Evolutionary conservation across 2,329 filamentous ascomycete species (phyloP).

Genomic region (Septoria linicola): DNA sequence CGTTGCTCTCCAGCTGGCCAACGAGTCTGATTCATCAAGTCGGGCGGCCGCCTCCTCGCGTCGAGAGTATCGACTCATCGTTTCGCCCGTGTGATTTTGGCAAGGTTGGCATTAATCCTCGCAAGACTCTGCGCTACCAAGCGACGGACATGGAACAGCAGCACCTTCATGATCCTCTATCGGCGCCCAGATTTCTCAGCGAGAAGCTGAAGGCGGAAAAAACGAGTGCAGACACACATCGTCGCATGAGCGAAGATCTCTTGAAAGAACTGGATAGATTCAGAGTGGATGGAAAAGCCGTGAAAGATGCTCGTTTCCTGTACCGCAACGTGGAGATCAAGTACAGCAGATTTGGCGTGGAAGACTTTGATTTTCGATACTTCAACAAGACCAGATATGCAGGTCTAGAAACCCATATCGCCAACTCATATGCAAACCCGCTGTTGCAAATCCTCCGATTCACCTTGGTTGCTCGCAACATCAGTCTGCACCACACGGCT

Average conservation of each 20-base stretch:
- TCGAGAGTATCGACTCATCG: conserved; percentile 68
- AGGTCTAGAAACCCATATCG: conserved; percentile 91
- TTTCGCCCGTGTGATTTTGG: conserved; percentile 74
- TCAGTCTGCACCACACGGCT: conserved; percentile 84
- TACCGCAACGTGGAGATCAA: conserved; percentile 97
- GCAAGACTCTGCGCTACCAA: conserved; percentile 75
- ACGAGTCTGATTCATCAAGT: conserved; percentile 79
- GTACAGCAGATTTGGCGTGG: conserved; percentile 98
- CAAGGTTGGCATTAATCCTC: conserved; percentile 46
- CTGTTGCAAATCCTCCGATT: conserved; percentile 89
- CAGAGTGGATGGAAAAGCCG: conserved; percentile 68
- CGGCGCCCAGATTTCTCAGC: conserved; percentile 89
- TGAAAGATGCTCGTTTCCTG: conserved; percentile 79
- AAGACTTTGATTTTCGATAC: conserved; percentile 97
- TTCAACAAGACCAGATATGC: conserved; percentile 94
- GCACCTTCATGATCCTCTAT: conserved; percentile 59
- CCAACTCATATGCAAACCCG: conserved; percentile 93
- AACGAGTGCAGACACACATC: conserved; percentile 42
- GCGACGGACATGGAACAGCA: conserved; percentile 53
- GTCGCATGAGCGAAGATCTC: conserved; percentile 56
- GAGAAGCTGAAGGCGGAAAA: conserved; percentile 73
- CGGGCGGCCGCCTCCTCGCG: conserved; percentile 73
- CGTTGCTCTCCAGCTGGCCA: conserved; percentile 85
- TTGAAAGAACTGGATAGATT: conserved; percentile 65
- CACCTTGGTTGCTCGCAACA: conserved; percentile 81